phyloP scores from a whole-genome alignment of 139 green algal species.

The Gonium pectorale region DNA sequence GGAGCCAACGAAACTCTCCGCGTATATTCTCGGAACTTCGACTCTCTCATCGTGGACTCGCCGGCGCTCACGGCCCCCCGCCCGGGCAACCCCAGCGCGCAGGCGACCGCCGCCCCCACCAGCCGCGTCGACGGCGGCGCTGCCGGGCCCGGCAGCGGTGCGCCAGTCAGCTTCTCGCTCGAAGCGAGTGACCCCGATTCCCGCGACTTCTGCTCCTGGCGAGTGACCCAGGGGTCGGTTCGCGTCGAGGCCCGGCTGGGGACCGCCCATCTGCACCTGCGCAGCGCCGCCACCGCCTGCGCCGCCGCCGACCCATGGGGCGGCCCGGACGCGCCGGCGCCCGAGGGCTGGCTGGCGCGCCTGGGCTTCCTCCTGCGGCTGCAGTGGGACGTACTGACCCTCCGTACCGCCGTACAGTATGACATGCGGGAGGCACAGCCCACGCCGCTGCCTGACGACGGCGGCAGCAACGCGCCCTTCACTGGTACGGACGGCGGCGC shows the following conservation, averaged over 20 bases:
- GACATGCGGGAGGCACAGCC: background rate
- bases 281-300: background rate
- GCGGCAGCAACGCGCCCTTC: too few species aligned
- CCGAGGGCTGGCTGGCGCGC: constrained; percentile 18
- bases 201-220: background rate
- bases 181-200: background rate
- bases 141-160: background rate
- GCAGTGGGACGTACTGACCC: constrained; percentile 19
- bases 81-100: background rate
- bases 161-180: background rate
- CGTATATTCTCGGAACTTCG: background rate
- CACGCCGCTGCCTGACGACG: too few species aligned
- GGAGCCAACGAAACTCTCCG: background rate
- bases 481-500: too few species aligned
- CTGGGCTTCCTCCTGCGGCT: constrained; percentile 30
- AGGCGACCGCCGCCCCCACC: background rate
- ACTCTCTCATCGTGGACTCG: background rate
- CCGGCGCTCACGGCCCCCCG: background rate
- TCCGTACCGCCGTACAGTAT: constrained; percentile 23
- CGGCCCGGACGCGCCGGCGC: background rate
- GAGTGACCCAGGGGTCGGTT: background rate
- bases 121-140: background rate
- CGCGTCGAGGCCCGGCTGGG: background rate
- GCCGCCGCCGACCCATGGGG: background rate
- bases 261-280: background rate